Conservation (phyloP, 768 basidiomycete genomes). For the Boletales sp. region DNA sequence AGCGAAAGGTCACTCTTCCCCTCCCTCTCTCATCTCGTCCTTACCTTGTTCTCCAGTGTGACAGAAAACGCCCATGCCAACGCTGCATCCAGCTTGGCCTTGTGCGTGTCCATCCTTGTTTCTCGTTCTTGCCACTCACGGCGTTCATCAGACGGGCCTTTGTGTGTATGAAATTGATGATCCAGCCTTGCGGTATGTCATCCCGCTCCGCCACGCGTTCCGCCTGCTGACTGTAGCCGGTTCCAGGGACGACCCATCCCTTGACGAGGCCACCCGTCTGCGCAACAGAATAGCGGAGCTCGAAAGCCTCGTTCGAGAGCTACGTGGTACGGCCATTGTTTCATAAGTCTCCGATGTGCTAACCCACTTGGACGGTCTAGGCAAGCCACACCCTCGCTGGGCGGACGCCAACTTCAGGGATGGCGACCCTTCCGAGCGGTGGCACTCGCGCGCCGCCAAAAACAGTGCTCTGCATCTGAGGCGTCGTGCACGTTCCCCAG, state of each 20-base stretch:
- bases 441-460: slow-evolving; percentile 81
- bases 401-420: slow-evolving; percentile 76
- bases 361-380: slow-evolving; percentile 34
- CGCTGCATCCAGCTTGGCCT: slow-evolving; percentile 87
- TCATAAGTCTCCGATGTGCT: slow-evolving; percentile 4
- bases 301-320: slow-evolving; percentile 85
- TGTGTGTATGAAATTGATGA: slow-evolving; percentile 96
- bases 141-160: slow-evolving; percentile 68
- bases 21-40: slow-evolving; percentile 1
- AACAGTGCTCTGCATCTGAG: slow-evolving; percentile 45
- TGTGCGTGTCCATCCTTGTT: slow-evolving; percentile 38
- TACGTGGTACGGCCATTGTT: slow-evolving; percentile 55
- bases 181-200: slow-evolving; percentile 63
- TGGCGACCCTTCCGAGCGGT: slow-evolving; percentile 78
- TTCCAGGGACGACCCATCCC: slow-evolving; percentile 74
- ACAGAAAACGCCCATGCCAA: slow-evolving; percentile 87
- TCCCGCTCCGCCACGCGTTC: neutral
- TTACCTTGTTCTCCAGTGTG: slow-evolving; percentile 48
- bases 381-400: slow-evolving; percentile 87
- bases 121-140: slow-evolving; percentile 4
- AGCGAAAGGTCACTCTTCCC: slow-evolving; percentile 66
- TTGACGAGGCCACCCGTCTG: slow-evolving; percentile 85
- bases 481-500: slow-evolving; percentile 36
- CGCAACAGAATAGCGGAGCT: slow-evolving; percentile 89
- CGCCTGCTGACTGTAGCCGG: neutral